Evolutionary conservation across 176 grass and related monocot species (phyloP).

Genomic region (Panicum miliaceum): DNA sequence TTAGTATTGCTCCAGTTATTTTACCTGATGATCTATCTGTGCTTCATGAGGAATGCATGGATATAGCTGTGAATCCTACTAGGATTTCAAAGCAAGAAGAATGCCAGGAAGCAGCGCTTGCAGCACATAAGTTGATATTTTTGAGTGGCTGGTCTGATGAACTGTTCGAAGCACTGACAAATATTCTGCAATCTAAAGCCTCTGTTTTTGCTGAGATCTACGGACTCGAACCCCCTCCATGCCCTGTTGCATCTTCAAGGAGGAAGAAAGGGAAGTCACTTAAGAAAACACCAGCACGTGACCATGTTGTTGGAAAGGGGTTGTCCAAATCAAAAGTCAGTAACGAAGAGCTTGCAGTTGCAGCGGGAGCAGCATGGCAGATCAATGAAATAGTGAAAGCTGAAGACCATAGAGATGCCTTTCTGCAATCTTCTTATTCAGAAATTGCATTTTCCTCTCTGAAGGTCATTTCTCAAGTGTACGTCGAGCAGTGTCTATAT

Average conservation of each 20-base stretch:
- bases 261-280: constrained; percentile 69
- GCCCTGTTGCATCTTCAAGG: constrained; percentile 45
- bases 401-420: constrained; percentile 56
- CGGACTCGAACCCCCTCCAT: constrained; percentile 41
- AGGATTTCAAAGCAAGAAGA: constrained; percentile 62
- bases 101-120: constrained; percentile 51
- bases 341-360: constrained; percentile 60
- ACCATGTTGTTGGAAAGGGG: constrained; percentile 40
- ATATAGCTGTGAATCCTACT: constrained; percentile 60
- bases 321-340: constrained; percentile 48
- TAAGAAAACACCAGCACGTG: constrained; percentile 55
- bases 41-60: constrained; percentile 66
- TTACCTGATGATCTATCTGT: constrained; percentile 59
- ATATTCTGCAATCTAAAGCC: constrained; percentile 64
- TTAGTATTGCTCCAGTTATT: constrained; percentile 63
- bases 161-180: constrained; percentile 78
- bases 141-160: constrained; percentile 65
- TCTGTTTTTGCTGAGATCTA: constrained; percentile 58
- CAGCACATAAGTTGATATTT: constrained; percentile 73
- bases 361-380: constrained; percentile 75
- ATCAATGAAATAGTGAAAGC: constrained; percentile 67
- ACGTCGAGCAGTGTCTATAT: constrained; percentile 64
- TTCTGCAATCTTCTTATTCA: constrained; percentile 72
- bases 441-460: constrained; percentile 64
- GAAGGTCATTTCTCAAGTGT: constrained; percentile 71